These are phyloP conservation scores for Cryptococcus hybrid DNA, from an alignment of 1,284 basidiomycete genomes.

Conservation along the genomic window DNA sequence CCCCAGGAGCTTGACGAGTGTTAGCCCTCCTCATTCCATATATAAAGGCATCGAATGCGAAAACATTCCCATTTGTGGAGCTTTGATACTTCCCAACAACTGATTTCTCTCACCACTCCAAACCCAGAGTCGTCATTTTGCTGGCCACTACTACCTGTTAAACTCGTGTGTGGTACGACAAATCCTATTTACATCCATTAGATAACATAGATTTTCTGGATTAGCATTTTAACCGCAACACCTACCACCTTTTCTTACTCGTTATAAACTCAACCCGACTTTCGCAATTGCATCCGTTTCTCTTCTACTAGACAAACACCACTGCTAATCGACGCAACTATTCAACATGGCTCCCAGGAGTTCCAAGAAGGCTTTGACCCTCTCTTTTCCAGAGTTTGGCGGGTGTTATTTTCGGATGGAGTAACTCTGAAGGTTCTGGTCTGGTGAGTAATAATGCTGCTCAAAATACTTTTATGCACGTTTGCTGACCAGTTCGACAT, in stretches of 20 bases:
- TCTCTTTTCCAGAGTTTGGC: constrained; percentile 43
- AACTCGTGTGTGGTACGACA: too few relatives aligned
- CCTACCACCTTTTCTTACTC: background rate
- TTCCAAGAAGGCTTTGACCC: constrained; percentile 31
- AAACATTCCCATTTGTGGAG: background rate
- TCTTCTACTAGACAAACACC: background rate
- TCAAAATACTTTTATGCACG: background rate
- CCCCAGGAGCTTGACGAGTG: too few relatives aligned
- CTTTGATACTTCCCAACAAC: background rate
- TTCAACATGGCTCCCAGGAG: constrained; percentile 20
- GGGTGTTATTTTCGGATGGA: constrained; percentile 42
- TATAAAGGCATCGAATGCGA: too few relatives aligned
- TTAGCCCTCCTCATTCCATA: too few relatives aligned
- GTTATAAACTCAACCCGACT: too few relatives aligned
- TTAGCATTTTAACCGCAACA: too few relatives aligned
- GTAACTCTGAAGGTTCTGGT: constrained; percentile 37
- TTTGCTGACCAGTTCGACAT: background rate
- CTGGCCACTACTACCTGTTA: too few relatives aligned
- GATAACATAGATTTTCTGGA: too few relatives aligned
- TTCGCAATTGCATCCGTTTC: too few relatives aligned
- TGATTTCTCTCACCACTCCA: background rate
- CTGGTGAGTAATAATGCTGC: constrained; percentile 16
- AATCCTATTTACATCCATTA: too few relatives aligned
- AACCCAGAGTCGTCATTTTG: too few relatives aligned
- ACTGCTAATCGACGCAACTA: background rate